Percentiles rank a stretch among this genome's conserved stretches.
Evolutionary conservation across 1,139 yeast species (phyloP).

Genomic region (Scheffersomyces parashehatae): DNA sequence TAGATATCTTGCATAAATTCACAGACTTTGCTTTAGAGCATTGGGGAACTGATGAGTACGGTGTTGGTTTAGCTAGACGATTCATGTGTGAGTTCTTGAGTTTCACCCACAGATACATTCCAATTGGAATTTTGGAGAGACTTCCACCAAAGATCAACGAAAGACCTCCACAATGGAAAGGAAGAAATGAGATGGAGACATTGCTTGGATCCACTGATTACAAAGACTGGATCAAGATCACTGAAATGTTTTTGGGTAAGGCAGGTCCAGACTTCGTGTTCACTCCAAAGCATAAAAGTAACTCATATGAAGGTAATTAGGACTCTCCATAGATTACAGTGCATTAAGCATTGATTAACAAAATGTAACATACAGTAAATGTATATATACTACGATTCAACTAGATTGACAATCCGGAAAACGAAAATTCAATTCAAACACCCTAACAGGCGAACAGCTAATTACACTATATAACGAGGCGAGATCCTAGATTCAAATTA

Average conservation of each 20-base stretch:
- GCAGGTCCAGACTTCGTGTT: constrained; percentile 74
- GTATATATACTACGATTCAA: neutral
- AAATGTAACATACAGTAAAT: neutral
- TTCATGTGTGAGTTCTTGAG: constrained; percentile 93
- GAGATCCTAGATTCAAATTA: no score
- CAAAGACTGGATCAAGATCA: constrained; percentile 92
- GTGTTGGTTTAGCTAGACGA: constrained; percentile 83
- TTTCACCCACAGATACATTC: constrained; percentile 91
- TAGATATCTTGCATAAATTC: constrained; percentile 68
- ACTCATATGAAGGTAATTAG: constrained; percentile 51
- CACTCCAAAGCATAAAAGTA: constrained; percentile 93
- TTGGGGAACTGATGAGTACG: constrained; percentile 98
- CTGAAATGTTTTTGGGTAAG: constrained; percentile 95
- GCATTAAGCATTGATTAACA: neutral
- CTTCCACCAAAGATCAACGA: constrained; percentile 89
- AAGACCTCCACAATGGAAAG: constrained; percentile 91
- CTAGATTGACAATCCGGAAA: neutral
- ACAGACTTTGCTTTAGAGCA: constrained; percentile 86
- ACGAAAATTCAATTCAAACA: neutral
- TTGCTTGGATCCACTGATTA: constrained; percentile 82
- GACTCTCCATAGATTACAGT: neutral
- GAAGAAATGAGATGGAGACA: constrained; percentile 93
- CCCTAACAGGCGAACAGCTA: neutral
- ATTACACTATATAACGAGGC: neutral
- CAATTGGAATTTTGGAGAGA: constrained; percentile 87